These are phyloP conservation scores for Mortierella hygrophila DNA, from an alignment of 192 early-diverging fungal species.

Conservation along the genomic window DNA sequence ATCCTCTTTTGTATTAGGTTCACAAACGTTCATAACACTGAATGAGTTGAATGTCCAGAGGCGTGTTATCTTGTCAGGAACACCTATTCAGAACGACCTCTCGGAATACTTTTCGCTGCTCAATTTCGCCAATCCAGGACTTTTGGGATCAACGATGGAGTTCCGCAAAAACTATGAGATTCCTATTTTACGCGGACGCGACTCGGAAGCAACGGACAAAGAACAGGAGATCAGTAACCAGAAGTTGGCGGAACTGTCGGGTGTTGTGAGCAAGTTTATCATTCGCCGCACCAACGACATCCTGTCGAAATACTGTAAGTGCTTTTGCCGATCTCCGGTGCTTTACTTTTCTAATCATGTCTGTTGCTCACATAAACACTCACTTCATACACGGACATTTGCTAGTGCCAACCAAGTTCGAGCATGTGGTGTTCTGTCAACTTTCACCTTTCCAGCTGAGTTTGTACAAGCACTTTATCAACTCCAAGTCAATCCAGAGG, in stretches of 20 bases:
- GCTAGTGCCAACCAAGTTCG: conserved; percentile 94
- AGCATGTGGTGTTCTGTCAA: conserved; percentile 97
- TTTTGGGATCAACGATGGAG: conserved; percentile 88
- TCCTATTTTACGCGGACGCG: conserved; percentile 95
- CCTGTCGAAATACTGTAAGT: conserved; percentile 94
- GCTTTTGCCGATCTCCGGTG: background rate
- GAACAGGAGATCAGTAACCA: conserved; percentile 85
- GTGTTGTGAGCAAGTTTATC: conserved; percentile 94
- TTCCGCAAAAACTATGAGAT: conserved; percentile 94
- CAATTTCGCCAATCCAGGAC: conserved; percentile 94
- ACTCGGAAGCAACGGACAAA: conserved; percentile 86
- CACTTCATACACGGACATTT: background rate
- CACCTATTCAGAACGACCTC: conserved; percentile 89
- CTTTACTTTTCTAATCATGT: background rate
- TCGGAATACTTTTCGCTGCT: conserved; percentile 95
- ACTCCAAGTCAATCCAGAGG: conserved; percentile 76
- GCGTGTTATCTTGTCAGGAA: conserved; percentile 95
- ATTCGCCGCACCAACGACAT: conserved; percentile 97
- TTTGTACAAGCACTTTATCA: conserved; percentile 86
- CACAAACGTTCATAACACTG: conserved; percentile 84
- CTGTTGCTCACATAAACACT: conserved; percentile 9
- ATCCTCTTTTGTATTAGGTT: conserved; percentile 57
- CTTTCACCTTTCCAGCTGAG: conserved; percentile 80
- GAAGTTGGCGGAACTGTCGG: conserved; percentile 87
- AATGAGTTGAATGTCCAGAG: conserved; percentile 90